These are phyloP conservation scores for Bruguiera gymnorhiza DNA, from an alignment of 345 rosid species.

Conservation along the genomic window DNA sequence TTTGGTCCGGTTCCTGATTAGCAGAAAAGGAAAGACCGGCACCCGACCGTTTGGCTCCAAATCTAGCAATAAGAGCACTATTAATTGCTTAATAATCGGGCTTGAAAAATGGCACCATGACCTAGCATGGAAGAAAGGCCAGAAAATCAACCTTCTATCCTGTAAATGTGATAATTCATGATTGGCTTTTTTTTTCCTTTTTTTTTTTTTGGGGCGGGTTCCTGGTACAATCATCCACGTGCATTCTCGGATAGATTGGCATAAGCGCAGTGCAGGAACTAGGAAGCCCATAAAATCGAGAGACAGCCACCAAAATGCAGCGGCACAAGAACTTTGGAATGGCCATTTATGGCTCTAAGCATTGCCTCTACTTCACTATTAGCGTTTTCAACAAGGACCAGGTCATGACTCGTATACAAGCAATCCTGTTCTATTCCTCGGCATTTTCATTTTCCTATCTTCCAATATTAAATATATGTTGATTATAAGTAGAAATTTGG, in stretches of 20 bases:
- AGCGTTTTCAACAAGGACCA: slow-evolving; percentile 15
- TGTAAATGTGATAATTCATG: slow-evolving; percentile 1
- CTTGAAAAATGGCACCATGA: background rate
- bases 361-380: slow-evolving; percentile 34
- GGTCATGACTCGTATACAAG: slow-evolving; percentile 15
- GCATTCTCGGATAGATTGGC: background rate
- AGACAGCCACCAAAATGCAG: background rate
- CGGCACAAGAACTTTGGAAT: slow-evolving; percentile 1
- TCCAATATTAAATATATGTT: background rate
- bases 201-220: too few species aligned
- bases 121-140: background rate
- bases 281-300: background rate
- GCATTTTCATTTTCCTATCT: background rate
- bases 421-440: background rate
- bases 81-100: background rate
- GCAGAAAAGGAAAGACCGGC: too few species aligned
- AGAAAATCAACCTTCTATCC: background rate
- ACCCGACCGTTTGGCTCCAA: too few species aligned
- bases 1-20: too few species aligned
- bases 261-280: slow-evolving; percentile 1
- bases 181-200: background rate
- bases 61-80: too few species aligned
- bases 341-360: slow-evolving; percentile 39
- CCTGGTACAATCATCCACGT: background rate
- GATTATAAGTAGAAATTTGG: background rate